Base-by-base conservation (phyloP, 164 flowering plant genomes). In the Kingdonia uniflora region DNA sequence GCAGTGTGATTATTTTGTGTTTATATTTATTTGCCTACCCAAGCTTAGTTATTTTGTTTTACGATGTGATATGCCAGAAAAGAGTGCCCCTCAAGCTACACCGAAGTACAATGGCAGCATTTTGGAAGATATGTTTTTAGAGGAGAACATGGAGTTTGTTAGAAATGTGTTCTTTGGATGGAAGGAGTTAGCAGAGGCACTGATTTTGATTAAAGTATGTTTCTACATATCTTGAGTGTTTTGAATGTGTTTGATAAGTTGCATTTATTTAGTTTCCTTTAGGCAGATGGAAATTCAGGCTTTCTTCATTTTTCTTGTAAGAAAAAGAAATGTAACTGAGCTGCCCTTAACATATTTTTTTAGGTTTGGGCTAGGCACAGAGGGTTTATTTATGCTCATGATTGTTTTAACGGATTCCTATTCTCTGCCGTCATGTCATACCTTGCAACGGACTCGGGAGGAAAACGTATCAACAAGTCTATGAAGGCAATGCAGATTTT, bases 341-440 rank as follows among this genome's bases (percentile, higher is more conserved):
- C 35, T 29, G 8, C 4, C 35, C 8, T 29, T 29, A 8, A 29
- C 35, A 3, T 29, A 8, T 29, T 67, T 55, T 6, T 75, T 63
- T 56, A 92, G 99, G 84, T 86, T 13, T 92, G 99, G 99, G 97
- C 89, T 60, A 79, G 82, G 52, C 83, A 77, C 42, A 80, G 95
- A 72, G 69, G 72, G 63, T 75, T 80, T 42, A 67, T 88, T 57
- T 75, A 77, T 66, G 58, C 61, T 42, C 74, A 88, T 69, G 96
- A 88, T 72, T 80, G 95, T 72, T 65, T 92, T 49, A 84, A 71
- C 72, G 95, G 97, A 49, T 84, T 76, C 68, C 59, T 92, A n/a
- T 62, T 92, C 13, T 72, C 99, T 51, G 54, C 74, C 49, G 67
- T 92, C 42, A 43, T 92, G 66, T 62, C 82, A 48, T 86, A 78